phyloP scores from a whole-genome alignment of 1,284 basidiomycete species.

The Apiotrichum sp. region DNA sequence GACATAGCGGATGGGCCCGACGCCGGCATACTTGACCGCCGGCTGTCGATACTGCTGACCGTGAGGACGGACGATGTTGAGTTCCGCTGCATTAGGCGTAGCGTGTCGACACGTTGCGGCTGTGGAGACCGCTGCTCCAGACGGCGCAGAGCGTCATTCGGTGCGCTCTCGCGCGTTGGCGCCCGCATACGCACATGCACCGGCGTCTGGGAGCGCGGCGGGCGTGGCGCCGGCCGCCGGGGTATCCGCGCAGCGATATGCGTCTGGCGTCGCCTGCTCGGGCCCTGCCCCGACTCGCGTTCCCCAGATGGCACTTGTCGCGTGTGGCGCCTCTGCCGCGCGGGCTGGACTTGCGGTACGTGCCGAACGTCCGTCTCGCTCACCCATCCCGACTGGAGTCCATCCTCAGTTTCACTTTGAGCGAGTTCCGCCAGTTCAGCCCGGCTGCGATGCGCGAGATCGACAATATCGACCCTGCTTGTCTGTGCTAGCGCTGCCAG shows the following conservation, averaged over 20 bases:
- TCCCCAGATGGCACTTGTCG: no score
- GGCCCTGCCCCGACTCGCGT: no score
- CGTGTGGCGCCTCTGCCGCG: no score
- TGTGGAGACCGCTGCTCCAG: background rate
- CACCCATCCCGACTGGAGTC: background rate
- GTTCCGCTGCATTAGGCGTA: background rate
- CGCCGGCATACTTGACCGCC: no score
- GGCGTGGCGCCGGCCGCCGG: background rate
- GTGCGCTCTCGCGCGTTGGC: background rate
- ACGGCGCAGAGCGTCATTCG: background rate
- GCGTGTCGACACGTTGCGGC: background rate
- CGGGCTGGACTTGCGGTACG: no score
- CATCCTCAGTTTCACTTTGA: background rate
- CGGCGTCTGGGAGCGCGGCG: background rate
- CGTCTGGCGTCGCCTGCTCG: no score
- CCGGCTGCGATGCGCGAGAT: background rate
- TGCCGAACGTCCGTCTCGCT: background rate
- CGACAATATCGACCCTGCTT: background rate
- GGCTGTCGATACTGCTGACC: no score
- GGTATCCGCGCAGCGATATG: no score
- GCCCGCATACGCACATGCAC: background rate
- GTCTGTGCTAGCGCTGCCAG: background rate
- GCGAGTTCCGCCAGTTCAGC: background rate
- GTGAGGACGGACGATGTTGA: no score
- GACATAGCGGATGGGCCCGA: no score